Evolutionary conservation across 352 stramenopile genomes (phyloP), one percentile per base, ranked within the genome.

Genomic region (Phytophthora palmivora): DNA sequence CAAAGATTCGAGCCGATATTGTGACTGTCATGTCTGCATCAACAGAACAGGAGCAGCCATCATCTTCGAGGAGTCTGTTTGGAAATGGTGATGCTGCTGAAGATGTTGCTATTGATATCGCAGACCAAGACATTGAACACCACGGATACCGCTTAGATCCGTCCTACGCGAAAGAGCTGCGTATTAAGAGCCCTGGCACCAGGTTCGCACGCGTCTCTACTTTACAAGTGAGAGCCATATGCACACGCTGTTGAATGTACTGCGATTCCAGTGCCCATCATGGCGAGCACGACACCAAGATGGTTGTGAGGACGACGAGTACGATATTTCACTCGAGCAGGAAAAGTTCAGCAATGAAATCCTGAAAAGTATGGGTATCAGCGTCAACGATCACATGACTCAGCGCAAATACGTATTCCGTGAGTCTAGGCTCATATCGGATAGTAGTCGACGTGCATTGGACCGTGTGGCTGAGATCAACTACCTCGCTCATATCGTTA

Each of bases 161-260:
- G 12, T 87, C 84, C 6, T 96, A 88, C 32, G 86, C 82, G 4
- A 93, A 93, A 43, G 97, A 99, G 62, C 72, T 99, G 32, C 88
- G 90, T 34, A 99, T 99, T 74, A 99, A 99, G 69, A 94, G 84
- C 42, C 85, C 87, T 0, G 80, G 78, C 5, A 94, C 84, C 85
- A 93, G 64, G 84, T 96, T 53, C 94, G 98, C 58, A 99, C 97
- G 24, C 89, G 98, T 4, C 79, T 99, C 15, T 99, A 99, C 74
- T 99, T 99, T 64, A 99, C 98, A 14, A 99, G 94, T 39, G 98
- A 99, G 79, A 94, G 84, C 54, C 98, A 99, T 78, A 83, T 99
- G 53, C 97, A 99, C 74, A 97, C 96, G 22, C 76, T 99, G 32
- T 76, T 99, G 47, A 99, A 99, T 75, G 96, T 99, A 24, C 77